These are phyloP conservation scores for Globisporangium paroecandrum DNA, from an alignment of 352 stramenopile species.

Conservation along the genomic window DNA sequence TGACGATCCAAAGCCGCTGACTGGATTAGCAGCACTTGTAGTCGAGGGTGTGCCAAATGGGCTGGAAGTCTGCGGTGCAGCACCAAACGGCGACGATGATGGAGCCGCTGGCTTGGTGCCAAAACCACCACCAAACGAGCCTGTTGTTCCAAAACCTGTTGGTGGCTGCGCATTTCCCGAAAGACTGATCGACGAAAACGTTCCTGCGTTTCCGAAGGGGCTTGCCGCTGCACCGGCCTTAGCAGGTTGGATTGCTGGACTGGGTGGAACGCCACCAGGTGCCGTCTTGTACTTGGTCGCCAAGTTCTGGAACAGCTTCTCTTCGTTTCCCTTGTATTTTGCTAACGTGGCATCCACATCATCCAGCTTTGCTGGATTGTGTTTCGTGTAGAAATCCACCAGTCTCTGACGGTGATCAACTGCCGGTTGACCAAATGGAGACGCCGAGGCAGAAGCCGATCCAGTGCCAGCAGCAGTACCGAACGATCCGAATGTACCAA, in stretches of 20 bases:
- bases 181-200: slow-evolving; percentile 36
- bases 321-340: slow-evolving; percentile 88
- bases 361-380: slow-evolving; percentile 88
- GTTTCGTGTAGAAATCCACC: slow-evolving; percentile 89
- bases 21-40: background rate
- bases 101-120: slow-evolving; percentile 28
- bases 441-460: slow-evolving; percentile 15
- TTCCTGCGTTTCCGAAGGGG: slow-evolving; percentile 59
- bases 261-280: slow-evolving; percentile 25
- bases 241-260: slow-evolving; percentile 32
- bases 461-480: slow-evolving; percentile 9
- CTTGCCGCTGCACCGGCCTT: slow-evolving; percentile 41
- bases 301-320: slow-evolving; percentile 73
- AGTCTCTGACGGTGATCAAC: slow-evolving; percentile 65
- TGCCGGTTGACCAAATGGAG: slow-evolving; percentile 40
- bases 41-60: slow-evolving; percentile 19
- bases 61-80: slow-evolving; percentile 19
- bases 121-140: slow-evolving; percentile 33
- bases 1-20: slow-evolving; percentile 10
- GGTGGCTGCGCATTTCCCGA: slow-evolving; percentile 19
- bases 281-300: slow-evolving; percentile 64
- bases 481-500: slow-evolving; percentile 21
- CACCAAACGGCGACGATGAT: slow-evolving; percentile 45
- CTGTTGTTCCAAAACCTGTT: slow-evolving; percentile 38
- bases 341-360: slow-evolving; percentile 85